These are phyloP conservation scores for Aristolochia contorta DNA, from an alignment of 164 flowering plant genomes.

Conservation along the genomic window DNA sequence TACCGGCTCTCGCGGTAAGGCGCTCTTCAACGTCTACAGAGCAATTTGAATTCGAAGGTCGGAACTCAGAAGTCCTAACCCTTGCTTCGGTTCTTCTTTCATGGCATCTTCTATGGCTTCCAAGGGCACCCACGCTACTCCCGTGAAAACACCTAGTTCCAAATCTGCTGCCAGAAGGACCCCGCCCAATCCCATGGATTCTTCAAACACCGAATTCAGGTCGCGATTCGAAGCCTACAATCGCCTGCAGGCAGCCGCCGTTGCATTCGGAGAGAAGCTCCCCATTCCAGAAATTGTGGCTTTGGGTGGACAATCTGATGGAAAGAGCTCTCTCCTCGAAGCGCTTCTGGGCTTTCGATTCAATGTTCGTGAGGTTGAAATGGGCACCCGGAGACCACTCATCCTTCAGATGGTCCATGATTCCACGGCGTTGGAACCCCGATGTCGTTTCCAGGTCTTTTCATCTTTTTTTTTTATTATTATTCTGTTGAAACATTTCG, in stretches of 20 bases:
- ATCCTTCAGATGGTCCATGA: conserved; percentile 97
- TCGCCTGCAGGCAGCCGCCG: conserved; percentile 82
- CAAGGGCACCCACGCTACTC: conserved; percentile 32
- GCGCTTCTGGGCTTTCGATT: conserved; percentile 93
- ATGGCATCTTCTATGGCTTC: conserved; percentile 5
- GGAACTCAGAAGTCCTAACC: no score
- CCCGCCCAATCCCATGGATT: conserved; percentile 1
- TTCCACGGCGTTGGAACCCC: conserved; percentile 70
- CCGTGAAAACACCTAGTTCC: conserved; percentile 46
- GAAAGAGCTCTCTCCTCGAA: conserved; percentile 94
- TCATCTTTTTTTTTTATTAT: no score
- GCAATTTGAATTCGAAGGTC: no score
- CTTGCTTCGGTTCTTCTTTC: no score
- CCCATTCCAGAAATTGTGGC: conserved; percentile 98
- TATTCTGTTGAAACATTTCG: not conserved
- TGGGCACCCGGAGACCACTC: conserved; percentile 95
- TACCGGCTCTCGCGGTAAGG: no score
- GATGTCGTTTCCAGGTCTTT: conserved; percentile 86
- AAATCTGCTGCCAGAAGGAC: conserved; percentile 14
- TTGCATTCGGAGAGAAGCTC: conserved; percentile 94
- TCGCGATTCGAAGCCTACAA: conserved; percentile 93
- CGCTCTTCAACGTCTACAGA: no score
- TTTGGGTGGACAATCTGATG: conserved; percentile 96
- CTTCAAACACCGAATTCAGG: conserved; percentile 21
- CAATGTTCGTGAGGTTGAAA: conserved; percentile 95